Evolutionary conservation across 805 yeast species (phyloP).

Genomic region (Schizosaccharomyces lindneri): DNA sequence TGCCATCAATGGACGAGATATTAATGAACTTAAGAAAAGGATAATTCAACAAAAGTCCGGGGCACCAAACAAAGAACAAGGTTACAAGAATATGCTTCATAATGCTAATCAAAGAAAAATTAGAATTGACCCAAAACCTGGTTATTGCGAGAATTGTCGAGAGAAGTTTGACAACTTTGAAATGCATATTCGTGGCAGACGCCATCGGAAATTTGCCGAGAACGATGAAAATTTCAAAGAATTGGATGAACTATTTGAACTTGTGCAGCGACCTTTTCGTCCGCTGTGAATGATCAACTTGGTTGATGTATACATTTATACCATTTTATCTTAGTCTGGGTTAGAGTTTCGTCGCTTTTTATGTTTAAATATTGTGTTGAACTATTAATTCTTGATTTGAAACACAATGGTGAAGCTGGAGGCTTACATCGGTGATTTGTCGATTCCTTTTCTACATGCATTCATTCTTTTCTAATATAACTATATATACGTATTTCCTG

Average conservation of each 20-base stretch:
- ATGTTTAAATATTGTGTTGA: no score
- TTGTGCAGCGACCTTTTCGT: neutral
- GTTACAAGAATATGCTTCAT: neutral
- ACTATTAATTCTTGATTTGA: no score
- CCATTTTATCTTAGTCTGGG: no score
- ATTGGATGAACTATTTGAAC: conserved; percentile 45
- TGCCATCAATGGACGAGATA: neutral
- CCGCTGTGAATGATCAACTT: neutral
- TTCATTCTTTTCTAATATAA: neutral
- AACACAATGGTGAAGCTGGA: no score
- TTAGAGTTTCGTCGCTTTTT: no score
- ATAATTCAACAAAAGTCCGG: neutral
- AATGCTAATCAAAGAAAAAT: neutral
- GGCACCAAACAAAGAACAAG: neutral
- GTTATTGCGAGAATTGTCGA: conserved; percentile 6
- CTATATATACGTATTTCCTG: neutral
- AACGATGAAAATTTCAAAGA: conserved; percentile 46
- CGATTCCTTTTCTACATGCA: neutral
- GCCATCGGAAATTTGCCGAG: conserved; percentile 54
- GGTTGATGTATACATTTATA: neutral
- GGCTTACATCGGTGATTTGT: no score
- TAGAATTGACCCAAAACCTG: neutral
- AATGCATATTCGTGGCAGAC: conserved; percentile 1
- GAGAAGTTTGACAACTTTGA: conserved; percentile 9
- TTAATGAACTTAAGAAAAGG: neutral